Base-by-base conservation (phyloP, 2,329 filamentous ascomycete species). In the Pestalotiopsis sp. region DNA sequence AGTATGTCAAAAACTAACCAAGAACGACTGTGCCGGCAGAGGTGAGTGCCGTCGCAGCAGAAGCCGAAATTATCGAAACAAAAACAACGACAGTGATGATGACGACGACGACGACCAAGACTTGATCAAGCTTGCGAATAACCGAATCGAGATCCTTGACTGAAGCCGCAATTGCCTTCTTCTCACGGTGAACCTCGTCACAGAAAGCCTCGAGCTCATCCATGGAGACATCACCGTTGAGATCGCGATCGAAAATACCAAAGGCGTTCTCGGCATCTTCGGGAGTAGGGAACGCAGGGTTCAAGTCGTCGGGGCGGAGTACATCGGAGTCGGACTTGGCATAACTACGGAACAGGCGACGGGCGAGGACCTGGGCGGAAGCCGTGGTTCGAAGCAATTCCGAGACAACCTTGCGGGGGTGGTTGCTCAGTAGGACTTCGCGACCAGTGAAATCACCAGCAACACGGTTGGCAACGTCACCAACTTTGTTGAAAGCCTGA, bases 201-300 rank as follows among this genome's bases (percentile, higher is more conserved):
- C 94, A 97, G 27, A 97, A 94, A 25, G 93, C 90, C 79, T 98
- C 95, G 25, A 98, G 88, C 78, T 98, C 95, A 76, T 97, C 94
- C 89, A 97, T 94, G 0, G 93, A 97, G 64, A 98, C 97, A 76
- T 98, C 95, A 4, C 95, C 95, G 72, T 98, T 98, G 83, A 98
- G 89, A 75, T 98, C 95, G 77, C 96, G 97, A 82, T 98, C 95
- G 74, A 98, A 98, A 85, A 98, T 95, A 74, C 86, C 85, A 76
- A 98, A 98, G 0, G 95, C 95, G 2, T 92, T 92, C 67, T 96
- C 92, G 0, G 94, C 94, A 77, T 98, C 95, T 14, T 98, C 95
- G 20, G 91, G 87, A 27, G 91, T 92, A 11, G 92, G 87, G 74
- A 97, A 98, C 0, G 93, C 94, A 12, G 87, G 84, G 71, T 90